phyloP scores from a whole-genome alignment of 2,329 filamentous ascomycete species.

The Triangularia verruculosa region DNA sequence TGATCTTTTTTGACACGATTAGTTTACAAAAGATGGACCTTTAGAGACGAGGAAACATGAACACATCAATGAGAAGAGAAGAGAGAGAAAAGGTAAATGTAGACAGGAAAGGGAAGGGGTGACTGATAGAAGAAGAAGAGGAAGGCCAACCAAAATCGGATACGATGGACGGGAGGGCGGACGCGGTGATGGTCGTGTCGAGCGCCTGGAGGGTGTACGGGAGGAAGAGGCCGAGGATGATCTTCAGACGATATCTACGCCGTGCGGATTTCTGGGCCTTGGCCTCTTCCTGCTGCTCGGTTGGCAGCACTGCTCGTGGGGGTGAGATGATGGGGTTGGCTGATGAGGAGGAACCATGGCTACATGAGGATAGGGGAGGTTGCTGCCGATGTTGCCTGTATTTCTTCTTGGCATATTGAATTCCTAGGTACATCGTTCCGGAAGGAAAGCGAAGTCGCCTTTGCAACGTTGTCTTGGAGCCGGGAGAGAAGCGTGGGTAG shows the following conservation, averaged over 20 bases:
- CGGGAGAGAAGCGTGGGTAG: too few species aligned
- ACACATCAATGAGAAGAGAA: too few species aligned
- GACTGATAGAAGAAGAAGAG: background rate
- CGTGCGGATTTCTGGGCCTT: conserved; percentile 35
- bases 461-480: too few species aligned
- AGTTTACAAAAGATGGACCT: too few species aligned
- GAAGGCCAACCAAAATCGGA: conserved; percentile 54
- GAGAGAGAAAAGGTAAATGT: background rate
- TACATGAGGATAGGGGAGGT: background rate
- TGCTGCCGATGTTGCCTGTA: conserved; percentile 13
- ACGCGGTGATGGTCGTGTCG: conserved; percentile 62
- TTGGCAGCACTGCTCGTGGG: conserved; percentile 2
- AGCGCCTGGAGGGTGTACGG: conserved; percentile 62
- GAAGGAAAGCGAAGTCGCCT: too few species aligned
- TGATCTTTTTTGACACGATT: conserved; percentile 39
- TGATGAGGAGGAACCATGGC: background rate
- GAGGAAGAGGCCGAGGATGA: conserved; percentile 56
- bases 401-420: conserved; percentile 26
- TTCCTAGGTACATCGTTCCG: conserved; percentile 26
- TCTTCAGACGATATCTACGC: conserved; percentile 51
- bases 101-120: background rate
- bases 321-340: background rate
- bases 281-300: conserved; percentile 29
- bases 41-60: too few species aligned
- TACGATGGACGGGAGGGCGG: conserved; percentile 60